Evolutionary conservation across 305 asterid species (phyloP).

Genomic region (Euphrasia arctica): DNA sequence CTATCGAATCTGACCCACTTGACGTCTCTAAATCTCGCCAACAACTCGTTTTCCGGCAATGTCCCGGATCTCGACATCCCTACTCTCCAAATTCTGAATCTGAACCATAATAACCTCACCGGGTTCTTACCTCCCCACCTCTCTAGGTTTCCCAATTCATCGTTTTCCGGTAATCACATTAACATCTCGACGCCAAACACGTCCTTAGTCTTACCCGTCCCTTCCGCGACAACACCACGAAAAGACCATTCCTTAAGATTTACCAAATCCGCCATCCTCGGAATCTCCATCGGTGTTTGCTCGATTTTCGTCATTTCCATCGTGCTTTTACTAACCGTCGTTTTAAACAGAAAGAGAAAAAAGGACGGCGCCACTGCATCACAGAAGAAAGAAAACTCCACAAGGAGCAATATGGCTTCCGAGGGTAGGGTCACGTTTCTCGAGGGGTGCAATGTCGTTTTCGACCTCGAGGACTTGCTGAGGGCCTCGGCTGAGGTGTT

Average conservation of each 20-base stretch:
- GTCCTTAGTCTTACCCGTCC: slow-evolving; percentile 27
- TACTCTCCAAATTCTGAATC: slow-evolving; percentile 42
- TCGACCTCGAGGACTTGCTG: slow-evolving; percentile 71
- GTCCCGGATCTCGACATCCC: slow-evolving; percentile 56
- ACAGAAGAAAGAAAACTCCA: slow-evolving; percentile 36
- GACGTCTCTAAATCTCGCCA: slow-evolving; percentile 49
- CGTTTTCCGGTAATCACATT: slow-evolving; percentile 44
- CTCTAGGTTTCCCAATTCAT: slow-evolving; percentile 49
- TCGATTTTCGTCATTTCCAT: slow-evolving; percentile 35
- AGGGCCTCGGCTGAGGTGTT: slow-evolving; percentile 21
- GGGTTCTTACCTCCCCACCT: slow-evolving; percentile 56
- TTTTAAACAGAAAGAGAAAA: slow-evolving; percentile 24
- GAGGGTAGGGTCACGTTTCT: slow-evolving; percentile 50
- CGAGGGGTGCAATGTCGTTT: slow-evolving; percentile 56
- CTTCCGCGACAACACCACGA: slow-evolving; percentile 30
- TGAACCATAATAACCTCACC: slow-evolving; percentile 53
- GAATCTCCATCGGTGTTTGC: slow-evolving; percentile 51
- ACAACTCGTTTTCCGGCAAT: slow-evolving; percentile 61
- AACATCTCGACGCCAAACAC: slow-evolving; percentile 27
- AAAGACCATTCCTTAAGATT: slow-evolving; percentile 41
- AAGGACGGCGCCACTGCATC: slow-evolving; percentile 17
- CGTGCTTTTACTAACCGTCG: slow-evolving; percentile 35
- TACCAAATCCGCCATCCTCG: slow-evolving; percentile 47
- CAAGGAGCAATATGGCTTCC: slow-evolving; percentile 33
- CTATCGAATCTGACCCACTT: slow-evolving; percentile 54